Percentiles rank a stretch among this genome's conserved stretches.
Conservation (phyloP, 164 flowering plant genomes). For the Cinnamomum chago region DNA sequence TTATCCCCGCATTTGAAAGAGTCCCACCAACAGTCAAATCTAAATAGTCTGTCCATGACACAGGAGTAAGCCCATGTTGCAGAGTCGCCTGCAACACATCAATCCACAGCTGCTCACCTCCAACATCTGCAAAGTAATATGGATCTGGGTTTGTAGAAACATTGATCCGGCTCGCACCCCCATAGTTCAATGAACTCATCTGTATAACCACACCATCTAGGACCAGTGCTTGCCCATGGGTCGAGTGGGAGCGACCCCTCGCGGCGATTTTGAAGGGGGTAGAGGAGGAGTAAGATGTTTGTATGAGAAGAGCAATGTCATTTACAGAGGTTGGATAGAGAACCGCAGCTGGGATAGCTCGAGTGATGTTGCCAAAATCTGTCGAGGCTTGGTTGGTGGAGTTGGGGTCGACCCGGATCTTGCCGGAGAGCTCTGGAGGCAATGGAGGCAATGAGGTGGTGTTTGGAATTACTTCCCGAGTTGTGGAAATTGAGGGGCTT, state of each 20-base stretch:
- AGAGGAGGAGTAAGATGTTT: constrained; percentile 24
- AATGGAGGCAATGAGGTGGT: constrained; percentile 20
- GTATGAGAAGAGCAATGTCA: constrained; percentile 46
- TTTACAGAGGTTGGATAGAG: constrained; percentile 47
- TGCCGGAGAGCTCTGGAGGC: constrained; percentile 22
- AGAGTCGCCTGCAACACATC: constrained; percentile 54
- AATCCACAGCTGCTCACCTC: constrained; percentile 74
- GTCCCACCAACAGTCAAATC: constrained; percentile 88
- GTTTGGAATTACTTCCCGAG: constrained; percentile 26
- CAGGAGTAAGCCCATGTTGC: constrained; percentile 66
- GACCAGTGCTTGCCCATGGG: constrained; percentile 74
- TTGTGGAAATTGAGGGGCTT: constrained; percentile 24
- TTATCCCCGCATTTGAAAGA: constrained; percentile 83
- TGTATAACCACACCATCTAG: constrained; percentile 64
- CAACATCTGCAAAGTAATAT: constrained; percentile 53
- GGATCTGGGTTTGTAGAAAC: constrained; percentile 19
- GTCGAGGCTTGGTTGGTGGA: constrained; percentile 35
- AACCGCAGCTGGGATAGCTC: constrained; percentile 40
- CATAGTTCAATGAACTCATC: constrained; percentile 42
- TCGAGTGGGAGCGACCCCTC: constrained; percentile 70
- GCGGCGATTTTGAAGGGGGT: constrained; percentile 53
- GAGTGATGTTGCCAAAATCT: constrained; percentile 58
- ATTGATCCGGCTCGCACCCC: constrained; percentile 17
- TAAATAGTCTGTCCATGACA: constrained; percentile 88
- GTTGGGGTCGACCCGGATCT: constrained; percentile 26